Evolutionary conservation across 805 yeast species (phyloP), one percentile per base, ranked within the genome.

Genomic region (Teunomyces cretensis): DNA sequence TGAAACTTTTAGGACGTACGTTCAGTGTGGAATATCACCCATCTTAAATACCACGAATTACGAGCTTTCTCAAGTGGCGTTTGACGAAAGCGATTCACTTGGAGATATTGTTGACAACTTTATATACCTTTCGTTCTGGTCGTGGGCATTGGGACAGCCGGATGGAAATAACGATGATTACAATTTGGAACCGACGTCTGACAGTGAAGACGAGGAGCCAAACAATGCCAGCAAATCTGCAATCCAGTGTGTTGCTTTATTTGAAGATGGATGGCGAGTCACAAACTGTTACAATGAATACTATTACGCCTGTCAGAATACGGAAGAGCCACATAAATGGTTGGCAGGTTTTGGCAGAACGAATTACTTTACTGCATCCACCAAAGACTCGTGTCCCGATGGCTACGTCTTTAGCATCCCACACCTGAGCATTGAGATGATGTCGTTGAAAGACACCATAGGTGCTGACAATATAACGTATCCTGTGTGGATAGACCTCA

Each of bases 401-500:
- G 70, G 66, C 11, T 69, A 50, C 46, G 54, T 54, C 46, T 58
- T 60, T 17, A 60, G 65, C n/a, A 50, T 58, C 1, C 76, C 74
- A 6, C 52, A 51, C 35, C 74, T 65, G 74, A 59, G 60, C 43
- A 48, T 61, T 30, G 70, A 75, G 45, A 64, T 66, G 53, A 49
- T 58, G 17, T 54, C 68, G 15, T 50, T 66, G 6, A 45, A 58
- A 44, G 55, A 65, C 33, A 60, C 64, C 33, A 62, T 75, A 24
- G 54, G 53, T 12, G 46, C 43, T 0, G 48, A 54, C 2, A 60
- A 64, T 12, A 49, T 56, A 2, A 52, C 48, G 12, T 62, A 53
- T 11, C 78, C 79, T 0, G 68, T 81, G 0, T 91, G 97, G 97
- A 78, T 89, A 3, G 89, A 88, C 64, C 54, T 89, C 50, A 91